Evolutionary conservation across 202 grass and related monocot genomes (phyloP).

Genomic region (Schoenoplectus triqueter): DNA sequence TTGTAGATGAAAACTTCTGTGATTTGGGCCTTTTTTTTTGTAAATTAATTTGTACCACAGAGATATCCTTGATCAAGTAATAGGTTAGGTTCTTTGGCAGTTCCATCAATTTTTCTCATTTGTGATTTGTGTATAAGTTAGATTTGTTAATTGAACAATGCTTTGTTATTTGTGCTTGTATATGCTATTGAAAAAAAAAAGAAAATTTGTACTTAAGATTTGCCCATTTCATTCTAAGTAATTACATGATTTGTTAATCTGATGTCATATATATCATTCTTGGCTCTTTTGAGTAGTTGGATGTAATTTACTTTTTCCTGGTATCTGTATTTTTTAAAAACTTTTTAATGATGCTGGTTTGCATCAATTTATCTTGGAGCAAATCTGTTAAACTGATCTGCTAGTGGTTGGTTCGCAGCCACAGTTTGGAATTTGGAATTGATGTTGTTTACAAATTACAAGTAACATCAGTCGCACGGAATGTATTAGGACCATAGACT

Average conservation of each 20-base stretch:
- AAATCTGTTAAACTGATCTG: too few relatives aligned
- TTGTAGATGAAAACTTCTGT: background rate
- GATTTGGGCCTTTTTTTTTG: background rate
- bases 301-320: too few relatives aligned
- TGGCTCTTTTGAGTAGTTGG: too few relatives aligned
- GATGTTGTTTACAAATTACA: too few relatives aligned
- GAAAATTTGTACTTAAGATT: background rate
- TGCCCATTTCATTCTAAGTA: background rate
- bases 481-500: too few relatives aligned
- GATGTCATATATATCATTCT: background rate
- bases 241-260: background rate
- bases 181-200: slow-evolving; percentile 19
- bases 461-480: too few relatives aligned
- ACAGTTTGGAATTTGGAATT: too few relatives aligned
- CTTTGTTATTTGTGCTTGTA: slow-evolving; percentile 22
- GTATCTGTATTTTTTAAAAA: too few relatives aligned
- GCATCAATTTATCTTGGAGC: too few relatives aligned
- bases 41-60: slow-evolving; percentile 28
- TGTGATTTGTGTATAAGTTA: slow-evolving; percentile 29
- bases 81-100: background rate
- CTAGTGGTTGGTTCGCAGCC: too few relatives aligned
- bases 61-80: background rate
- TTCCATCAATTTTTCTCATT: slow-evolving; percentile 28
- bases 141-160: background rate
- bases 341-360: too few relatives aligned